Conservation (phyloP, 2,329 filamentous ascomycete genomes). For the Ciborinia camelliae region DNA sequence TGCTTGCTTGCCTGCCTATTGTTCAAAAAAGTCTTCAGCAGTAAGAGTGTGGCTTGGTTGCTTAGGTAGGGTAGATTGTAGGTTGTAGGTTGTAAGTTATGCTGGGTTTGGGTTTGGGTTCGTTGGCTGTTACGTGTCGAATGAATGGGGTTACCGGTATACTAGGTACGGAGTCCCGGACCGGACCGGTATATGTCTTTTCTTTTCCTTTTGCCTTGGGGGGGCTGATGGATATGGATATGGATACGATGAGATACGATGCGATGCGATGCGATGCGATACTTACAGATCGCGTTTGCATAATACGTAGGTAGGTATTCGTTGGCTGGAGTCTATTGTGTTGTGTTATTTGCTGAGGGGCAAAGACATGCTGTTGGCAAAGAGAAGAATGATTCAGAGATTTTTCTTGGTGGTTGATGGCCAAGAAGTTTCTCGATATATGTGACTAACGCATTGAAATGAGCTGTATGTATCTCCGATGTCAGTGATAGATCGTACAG, state of each 20-base stretch:
- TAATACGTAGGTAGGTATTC: no score
- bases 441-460: neutral
- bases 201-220: neutral
- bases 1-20: no score
- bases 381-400: neutral
- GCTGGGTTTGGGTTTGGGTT: no score
- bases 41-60: slow-evolving; percentile 1
- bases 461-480: neutral
- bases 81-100: no score
- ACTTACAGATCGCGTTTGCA: neutral
- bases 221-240: slow-evolving; percentile 4
- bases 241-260: no score
- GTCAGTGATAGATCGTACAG: neutral
- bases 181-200: neutral
- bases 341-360: neutral
- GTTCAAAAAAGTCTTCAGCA: neutral
- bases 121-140: slow-evolving; percentile 11
- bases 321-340: no score
- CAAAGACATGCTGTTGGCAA: neutral
- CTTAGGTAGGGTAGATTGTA: no score
- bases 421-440: neutral
- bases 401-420: neutral
- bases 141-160: no score
- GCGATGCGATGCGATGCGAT: neutral
- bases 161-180: no score